Evolutionary conservation across 345 rosid genomes (phyloP).

Genomic region (Litchi chinensis): DNA sequence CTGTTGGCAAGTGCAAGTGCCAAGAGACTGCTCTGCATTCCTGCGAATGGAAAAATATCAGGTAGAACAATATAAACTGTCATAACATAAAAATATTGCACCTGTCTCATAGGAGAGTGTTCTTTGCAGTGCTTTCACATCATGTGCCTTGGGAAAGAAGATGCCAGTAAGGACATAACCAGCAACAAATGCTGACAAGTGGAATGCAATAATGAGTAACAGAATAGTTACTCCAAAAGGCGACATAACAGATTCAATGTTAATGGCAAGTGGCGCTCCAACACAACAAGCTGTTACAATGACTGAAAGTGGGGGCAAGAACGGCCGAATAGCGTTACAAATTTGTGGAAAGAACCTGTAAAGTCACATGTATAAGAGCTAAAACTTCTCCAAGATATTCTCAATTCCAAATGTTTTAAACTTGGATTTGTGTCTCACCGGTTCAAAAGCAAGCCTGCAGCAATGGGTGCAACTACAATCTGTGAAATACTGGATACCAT

Average conservation of each 20-base stretch:
- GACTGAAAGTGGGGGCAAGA: constrained; percentile 75
- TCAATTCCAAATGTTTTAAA: constrained; percentile 9
- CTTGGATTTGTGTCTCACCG: constrained; percentile 40
- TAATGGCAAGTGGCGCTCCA: constrained; percentile 91
- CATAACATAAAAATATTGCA: constrained; percentile 22
- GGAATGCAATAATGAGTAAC: constrained; percentile 60
- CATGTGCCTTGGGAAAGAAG: constrained; percentile 54
- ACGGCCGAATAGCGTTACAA: constrained; percentile 63
- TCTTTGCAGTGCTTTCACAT: constrained; percentile 74
- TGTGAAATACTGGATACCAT: constrained; percentile 89
- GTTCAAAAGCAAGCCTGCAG: constrained; percentile 81
- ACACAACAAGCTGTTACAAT: constrained; percentile 85
- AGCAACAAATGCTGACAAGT: constrained; percentile 69
- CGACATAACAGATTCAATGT: constrained; percentile 71
- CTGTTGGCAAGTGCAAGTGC: constrained; percentile 91
- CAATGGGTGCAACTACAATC: constrained; percentile 82
- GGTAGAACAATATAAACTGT: constrained; percentile 3
- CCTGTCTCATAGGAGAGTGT: constrained; percentile 90
- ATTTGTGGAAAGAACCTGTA: constrained; percentile 75
- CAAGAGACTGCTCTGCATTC: constrained; percentile 98
- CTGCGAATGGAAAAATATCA: constrained; percentile 37
- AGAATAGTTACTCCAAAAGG: constrained; percentile 64
- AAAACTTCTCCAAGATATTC: constrained; percentile 5
- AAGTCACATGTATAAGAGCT: constrained; percentile 9
- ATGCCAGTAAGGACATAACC: constrained; percentile 70